Evolutionary conservation across 129 eudicot species (phyloP).

Genomic region (Pittosporum tobira): DNA sequence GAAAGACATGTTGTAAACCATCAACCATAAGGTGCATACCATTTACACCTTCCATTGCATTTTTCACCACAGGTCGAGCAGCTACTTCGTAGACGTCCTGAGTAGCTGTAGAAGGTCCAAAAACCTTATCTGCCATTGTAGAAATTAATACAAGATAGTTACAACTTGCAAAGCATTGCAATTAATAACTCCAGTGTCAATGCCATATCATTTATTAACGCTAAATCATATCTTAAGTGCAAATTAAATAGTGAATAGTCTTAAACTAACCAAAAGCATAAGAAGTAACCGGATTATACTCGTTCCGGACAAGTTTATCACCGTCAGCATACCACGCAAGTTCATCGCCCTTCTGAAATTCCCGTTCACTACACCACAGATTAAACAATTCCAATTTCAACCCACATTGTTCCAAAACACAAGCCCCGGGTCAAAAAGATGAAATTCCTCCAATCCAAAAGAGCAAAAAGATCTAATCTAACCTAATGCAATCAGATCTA

Average conservation of each 20-base stretch:
- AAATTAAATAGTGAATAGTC: not conserved
- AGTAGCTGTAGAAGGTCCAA: slow-evolving; percentile 65
- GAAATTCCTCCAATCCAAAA: slow-evolving; percentile 7
- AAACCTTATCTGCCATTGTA: slow-evolving; percentile 62
- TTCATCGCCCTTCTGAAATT: slow-evolving; percentile 82
- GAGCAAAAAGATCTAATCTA: slow-evolving; percentile 21
- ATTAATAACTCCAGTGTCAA: not conserved
- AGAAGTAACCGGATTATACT: slow-evolving; percentile 79
- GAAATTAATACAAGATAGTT: not conserved
- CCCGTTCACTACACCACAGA: slow-evolving; percentile 68
- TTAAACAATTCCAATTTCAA: slow-evolving; percentile 13
- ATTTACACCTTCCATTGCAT: slow-evolving; percentile 95
- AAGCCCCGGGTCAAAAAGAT: slow-evolving; percentile 20
- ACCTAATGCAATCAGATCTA: slow-evolving; percentile 21
- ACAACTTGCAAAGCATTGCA: not conserved
- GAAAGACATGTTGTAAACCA: too few relatives aligned
- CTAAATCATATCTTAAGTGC: too few relatives aligned
- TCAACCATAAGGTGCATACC: slow-evolving; percentile 35
- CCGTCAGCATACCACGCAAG: slow-evolving; percentile 88
- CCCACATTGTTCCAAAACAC: slow-evolving; percentile 21
- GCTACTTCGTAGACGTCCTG: slow-evolving; percentile 96
- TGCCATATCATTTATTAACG: not conserved
- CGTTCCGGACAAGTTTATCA: slow-evolving; percentile 73
- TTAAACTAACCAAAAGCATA: slow-evolving; percentile 96
- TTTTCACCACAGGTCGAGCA: slow-evolving; percentile 82